A percentile compares a stretch with the other conserved stretches of the same genome.
Evolutionary conservation across 2,329 filamentous ascomycete genomes (phyloP).

Genomic region (Colletotrichum spaethianum): DNA sequence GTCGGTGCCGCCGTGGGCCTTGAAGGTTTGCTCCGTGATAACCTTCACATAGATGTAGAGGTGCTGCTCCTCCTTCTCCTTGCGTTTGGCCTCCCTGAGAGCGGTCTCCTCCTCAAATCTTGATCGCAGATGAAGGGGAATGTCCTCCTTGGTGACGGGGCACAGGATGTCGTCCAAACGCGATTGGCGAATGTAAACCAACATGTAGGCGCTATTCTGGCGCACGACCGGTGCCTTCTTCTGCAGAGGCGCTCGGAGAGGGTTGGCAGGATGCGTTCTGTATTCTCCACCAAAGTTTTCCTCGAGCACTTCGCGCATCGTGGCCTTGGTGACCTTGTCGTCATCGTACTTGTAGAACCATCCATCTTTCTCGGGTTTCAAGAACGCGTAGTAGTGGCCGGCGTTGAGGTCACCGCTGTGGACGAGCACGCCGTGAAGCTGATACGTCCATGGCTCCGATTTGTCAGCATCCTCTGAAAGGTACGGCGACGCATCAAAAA

Average conservation of each 20-base stretch:
- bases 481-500: slow-evolving; percentile 88
- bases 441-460: slow-evolving; percentile 91
- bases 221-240: slow-evolving; percentile 73
- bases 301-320: slow-evolving; percentile 90
- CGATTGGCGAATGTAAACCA: slow-evolving; percentile 95
- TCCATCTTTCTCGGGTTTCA: slow-evolving; percentile 93
- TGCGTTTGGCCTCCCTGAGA: slow-evolving; percentile 80
- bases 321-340: slow-evolving; percentile 95
- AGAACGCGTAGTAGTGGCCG: slow-evolving; percentile 97
- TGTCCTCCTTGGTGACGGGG: slow-evolving; percentile 81
- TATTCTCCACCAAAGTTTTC: slow-evolving; percentile 98
- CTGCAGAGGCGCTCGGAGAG: slow-evolving; percentile 60
- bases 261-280: slow-evolving; percentile 61
- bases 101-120: slow-evolving; percentile 86
- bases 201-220: slow-evolving; percentile 94
- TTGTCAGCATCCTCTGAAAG: slow-evolving; percentile 88
- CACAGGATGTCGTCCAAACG: slow-evolving; percentile 86
- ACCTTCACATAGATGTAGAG: slow-evolving; percentile 90
- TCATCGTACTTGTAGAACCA: slow-evolving; percentile 98
- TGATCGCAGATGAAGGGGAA: slow-evolving; percentile 81
- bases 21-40: slow-evolving; percentile 86
- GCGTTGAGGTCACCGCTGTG: slow-evolving; percentile 98
- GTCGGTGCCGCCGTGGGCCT: slow-evolving; percentile 86
- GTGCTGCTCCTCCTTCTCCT: slow-evolving; percentile 94
- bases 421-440: slow-evolving; percentile 94